phyloP scores from a whole-genome alignment of 371 early-diverging fungal species.

The Lichtheimia hyalospora region DNA sequence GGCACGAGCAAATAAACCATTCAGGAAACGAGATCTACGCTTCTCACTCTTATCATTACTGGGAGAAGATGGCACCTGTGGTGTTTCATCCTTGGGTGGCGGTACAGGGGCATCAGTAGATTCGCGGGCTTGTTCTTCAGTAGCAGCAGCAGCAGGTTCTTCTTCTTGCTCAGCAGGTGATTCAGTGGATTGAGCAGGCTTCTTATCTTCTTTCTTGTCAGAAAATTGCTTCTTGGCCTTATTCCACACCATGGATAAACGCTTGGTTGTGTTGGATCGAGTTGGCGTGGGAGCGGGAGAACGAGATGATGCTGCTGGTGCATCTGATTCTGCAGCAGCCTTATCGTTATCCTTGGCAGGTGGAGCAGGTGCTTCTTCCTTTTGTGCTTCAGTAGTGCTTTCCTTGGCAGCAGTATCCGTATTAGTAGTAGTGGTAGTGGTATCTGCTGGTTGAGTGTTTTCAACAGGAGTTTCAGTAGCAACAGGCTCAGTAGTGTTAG shows the following conservation, averaged over 20 bases:
- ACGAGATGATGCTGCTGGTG: constrained; percentile 3
- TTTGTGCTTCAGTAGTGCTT: neutral
- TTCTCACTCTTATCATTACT: constrained; percentile 13
- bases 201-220: constrained; percentile 17
- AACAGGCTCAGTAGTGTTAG: neutral
- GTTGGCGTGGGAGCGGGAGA: constrained; percentile 19
- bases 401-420: neutral
- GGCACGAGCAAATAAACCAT: neutral
- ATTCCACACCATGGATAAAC: constrained; percentile 20
- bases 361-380: constrained; percentile 5
- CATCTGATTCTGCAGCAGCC: neutral
- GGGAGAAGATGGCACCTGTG: neutral
- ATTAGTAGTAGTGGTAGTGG: constrained; percentile 5
- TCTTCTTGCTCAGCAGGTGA: constrained; percentile 8
- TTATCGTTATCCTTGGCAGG: constrained; percentile 8
- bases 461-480: neutral
- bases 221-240: constrained; percentile 31
- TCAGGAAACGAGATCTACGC: constrained; percentile 13
- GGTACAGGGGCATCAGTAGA: constrained; percentile 4
- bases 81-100: constrained; percentile 1
- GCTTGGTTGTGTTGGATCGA: constrained; percentile 28
- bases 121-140: constrained; percentile 4
- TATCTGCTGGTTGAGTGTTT: neutral
- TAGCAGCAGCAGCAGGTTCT: constrained; percentile 3
- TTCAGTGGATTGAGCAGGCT: constrained; percentile 4